Evolutionary conservation across 768 basidiomycete genomes (phyloP), one percentile per base, ranked within the genome.

Genomic region (Omphalotus guepiniiformis): DNA sequence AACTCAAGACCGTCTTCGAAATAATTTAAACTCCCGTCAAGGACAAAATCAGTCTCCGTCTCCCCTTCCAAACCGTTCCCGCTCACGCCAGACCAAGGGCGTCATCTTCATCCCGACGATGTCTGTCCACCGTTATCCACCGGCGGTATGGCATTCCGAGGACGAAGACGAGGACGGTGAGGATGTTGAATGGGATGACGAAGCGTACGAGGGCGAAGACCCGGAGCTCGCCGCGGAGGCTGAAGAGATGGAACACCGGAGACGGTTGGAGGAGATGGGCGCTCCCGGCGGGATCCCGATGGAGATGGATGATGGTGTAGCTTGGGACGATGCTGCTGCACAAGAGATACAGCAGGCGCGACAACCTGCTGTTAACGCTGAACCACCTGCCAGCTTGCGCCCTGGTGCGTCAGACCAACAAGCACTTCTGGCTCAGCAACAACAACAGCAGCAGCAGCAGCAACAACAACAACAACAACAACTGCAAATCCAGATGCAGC

Each of bases 241-340:
- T 16, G 75, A 81, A 55, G 78, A 73, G 49, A 61, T 54, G 58
- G 64, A 64, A 48, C 61, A 69, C 46, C 60, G 55, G 22, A 43
- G 54, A 1, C 49, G 63, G 51, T 46, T 48, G 43, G 62, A 61
- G 49, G 66, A 54, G 40, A 66, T 53, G 58, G 57, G 56, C 61
- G 66, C 57, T 57, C n/a, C 41, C 42, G 45, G 37, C 47, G 13
- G 59, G 63, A 30, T 47, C 45, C 60, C 60, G 3, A 79, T 84
- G 73, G 85, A 87, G 43, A 79, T 77, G 0, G 90, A 92, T 51
- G 92, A 93, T 57, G 86, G 83, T 2, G 88, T 94, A 80, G 76
- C 78, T 50, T 94, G 93, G 93, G 91, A 93, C 39, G 88, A 91
- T 45, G 65, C 72, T 29, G 76, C 73, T 9, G 82, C 78, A 2